Base-by-base conservation (phyloP, 192 early-diverging fungal genomes). In the Oehlia diaphana region DNA sequence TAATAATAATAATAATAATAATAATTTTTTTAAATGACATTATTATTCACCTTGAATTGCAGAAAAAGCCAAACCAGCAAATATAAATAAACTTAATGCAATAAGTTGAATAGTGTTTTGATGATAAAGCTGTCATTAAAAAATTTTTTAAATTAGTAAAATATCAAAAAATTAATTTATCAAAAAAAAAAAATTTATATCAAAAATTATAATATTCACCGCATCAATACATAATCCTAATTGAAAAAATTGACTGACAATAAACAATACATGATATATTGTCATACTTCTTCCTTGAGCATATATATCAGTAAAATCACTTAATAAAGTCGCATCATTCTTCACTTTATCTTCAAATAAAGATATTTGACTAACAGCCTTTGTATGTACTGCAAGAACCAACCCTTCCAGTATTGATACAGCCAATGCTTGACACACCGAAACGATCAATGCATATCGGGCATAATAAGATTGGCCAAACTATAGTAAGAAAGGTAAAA, bases 71-170 rank as follows among this genome's bases (percentile, higher is more conserved):
- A 87, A 87, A 72, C 89, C 87, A 72, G 86, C 88, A 61, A 88
- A 81, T 81, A 92, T 91, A 84, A 94, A 94, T 66, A 87, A 79
- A 9, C 91, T 87, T 33, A 92, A 87, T 19, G 89, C 90, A 67
- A 95, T 92, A 63, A 96, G 91, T 81, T 98, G 95, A 77, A 98
- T 96, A 28, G 95, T 96, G 86, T 98, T 98, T 83, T 96, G 90
- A 85, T 96, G 91, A 76, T 89, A 93, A 66, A 98, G 91, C 89
- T 94, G 79, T 62, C 37, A 14, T 28, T 12, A 50, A 31, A 37
- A 37, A 37, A 37, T 37, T 37, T 37, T 37, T 37, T 37, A 0
- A 5, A 37, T 4, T 37, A 37, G 5, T 37, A 37, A 37, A 37
- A 37, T 31, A 31, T 31, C 31, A 31, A 31, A 31, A 31, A 31